A percentile compares a stretch with the other conserved stretches of the same genome.
Evolutionary conservation across 2,329 filamentous ascomycete genomes (phyloP).

Genomic region (Trichophyton equinum): DNA sequence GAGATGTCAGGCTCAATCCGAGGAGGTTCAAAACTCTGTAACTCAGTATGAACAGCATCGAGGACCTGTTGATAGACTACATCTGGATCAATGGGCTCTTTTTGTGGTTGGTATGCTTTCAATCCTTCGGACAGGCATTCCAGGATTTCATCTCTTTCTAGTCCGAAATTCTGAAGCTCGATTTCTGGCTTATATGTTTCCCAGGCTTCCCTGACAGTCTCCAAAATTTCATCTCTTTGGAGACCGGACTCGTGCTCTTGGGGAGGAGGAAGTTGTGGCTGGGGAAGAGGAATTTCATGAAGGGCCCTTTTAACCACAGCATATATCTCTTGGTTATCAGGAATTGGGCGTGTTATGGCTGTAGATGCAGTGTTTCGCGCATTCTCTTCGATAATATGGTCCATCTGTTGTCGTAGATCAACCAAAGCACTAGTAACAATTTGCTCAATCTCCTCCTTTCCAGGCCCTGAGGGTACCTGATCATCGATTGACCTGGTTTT

Average conservation of each 20-base stretch:
- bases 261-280: conserved; percentile 38
- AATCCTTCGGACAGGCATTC: conserved; percentile 77
- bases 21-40: conserved; percentile 69
- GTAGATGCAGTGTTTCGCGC: conserved; percentile 55
- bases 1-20: conserved; percentile 55
- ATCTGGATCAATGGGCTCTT: conserved; percentile 36
- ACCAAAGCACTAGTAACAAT: conserved; percentile 70
- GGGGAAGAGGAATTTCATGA: conserved; percentile 45
- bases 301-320: conserved; percentile 67
- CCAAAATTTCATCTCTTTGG: conserved; percentile 70
- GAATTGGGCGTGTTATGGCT: conserved; percentile 46
- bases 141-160: conserved; percentile 82
- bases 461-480: conserved; percentile 37
- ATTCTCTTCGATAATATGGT: conserved; percentile 63
- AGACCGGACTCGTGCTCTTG: conserved; percentile 41
- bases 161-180: conserved; percentile 74
- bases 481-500: conserved; percentile 34
- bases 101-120: conserved; percentile 51
- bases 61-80: conserved; percentile 76
- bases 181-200: conserved; percentile 92
- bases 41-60: conserved; percentile 68
- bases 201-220: conserved; percentile 80
- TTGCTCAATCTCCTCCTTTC: conserved; percentile 57
- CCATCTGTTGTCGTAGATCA: conserved; percentile 75
- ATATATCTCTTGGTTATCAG: conserved; percentile 78